Percentiles rank a stretch among this genome's conserved stretches.
Evolutionary conservation across 2,329 filamentous ascomycete genomes (phyloP).

Genomic region (Geoglossum cookeanum): DNA sequence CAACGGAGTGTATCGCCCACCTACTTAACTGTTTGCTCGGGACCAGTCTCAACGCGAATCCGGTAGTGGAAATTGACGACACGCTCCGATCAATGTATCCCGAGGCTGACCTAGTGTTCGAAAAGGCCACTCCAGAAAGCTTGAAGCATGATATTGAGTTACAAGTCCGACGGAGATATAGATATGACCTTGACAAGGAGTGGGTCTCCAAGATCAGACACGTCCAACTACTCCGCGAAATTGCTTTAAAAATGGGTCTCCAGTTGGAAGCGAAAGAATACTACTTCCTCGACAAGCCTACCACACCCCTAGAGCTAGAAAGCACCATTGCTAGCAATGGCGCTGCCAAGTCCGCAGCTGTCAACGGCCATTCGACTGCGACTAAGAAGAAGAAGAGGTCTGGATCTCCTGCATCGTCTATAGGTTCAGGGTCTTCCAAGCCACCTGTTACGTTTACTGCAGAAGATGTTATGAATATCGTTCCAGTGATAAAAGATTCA

Average conservation of each 20-base stretch:
- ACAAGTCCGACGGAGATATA: slow-evolving; percentile 56
- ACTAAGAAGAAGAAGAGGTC: slow-evolving; percentile 42
- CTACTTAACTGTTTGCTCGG: slow-evolving; percentile 88
- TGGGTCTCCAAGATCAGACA: slow-evolving; percentile 53
- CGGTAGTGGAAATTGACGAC: slow-evolving; percentile 57
- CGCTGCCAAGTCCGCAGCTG: slow-evolving; percentile 24
- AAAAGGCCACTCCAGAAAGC: slow-evolving; percentile 54
- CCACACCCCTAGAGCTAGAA: slow-evolving; percentile 12
- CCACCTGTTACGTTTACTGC: slow-evolving; percentile 48
- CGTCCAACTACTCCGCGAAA: slow-evolving; percentile 72
- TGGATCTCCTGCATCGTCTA: slow-evolving; percentile 22
- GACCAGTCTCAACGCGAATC: slow-evolving; percentile 53
- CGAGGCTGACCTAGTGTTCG: slow-evolving; percentile 66
- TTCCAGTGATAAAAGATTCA: slow-evolving; percentile 91
- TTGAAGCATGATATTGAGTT: slow-evolving; percentile 50
- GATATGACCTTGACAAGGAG: slow-evolving; percentile 47
- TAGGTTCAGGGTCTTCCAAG: slow-evolving; percentile 25
- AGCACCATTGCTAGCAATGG: slow-evolving; percentile 19
- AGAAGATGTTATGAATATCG: slow-evolving; percentile 78
- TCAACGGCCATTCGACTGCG: slow-evolving; percentile 14
- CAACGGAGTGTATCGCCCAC: slow-evolving; percentile 64
- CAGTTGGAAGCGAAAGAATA: slow-evolving; percentile 71
- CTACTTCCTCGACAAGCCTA: slow-evolving; percentile 34
- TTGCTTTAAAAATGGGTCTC: slow-evolving; percentile 73
- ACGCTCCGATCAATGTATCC: slow-evolving; percentile 57